These are phyloP conservation scores for Saprolegnia diclina DNA, from an alignment of 352 stramenopile species.

Conservation along the genomic window DNA sequence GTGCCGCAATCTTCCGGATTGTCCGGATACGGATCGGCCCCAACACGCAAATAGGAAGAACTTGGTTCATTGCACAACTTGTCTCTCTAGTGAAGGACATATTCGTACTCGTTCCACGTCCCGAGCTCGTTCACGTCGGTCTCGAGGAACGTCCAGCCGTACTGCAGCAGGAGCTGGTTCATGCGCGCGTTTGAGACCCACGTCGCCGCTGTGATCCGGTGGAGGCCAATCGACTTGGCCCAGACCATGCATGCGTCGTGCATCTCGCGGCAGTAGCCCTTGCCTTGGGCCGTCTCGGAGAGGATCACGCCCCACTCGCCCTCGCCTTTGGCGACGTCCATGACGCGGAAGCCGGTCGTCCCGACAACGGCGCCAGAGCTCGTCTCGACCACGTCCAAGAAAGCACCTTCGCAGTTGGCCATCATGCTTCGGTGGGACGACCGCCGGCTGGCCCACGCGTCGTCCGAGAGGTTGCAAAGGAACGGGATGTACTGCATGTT, in stretches of 20 bases:
- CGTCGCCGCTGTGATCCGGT: conserved; percentile 1
- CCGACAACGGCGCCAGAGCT: conserved; percentile 3
- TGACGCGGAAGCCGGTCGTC: conserved; percentile 20
- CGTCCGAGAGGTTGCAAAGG: conserved; percentile 1
- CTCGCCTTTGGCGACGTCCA: not conserved
- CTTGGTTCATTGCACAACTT: not conserved
- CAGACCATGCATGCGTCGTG: conserved; percentile 24
- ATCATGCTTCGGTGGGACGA: conserved; percentile 6
- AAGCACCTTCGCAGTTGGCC: conserved; percentile 8
- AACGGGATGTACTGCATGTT: conserved; percentile 26
- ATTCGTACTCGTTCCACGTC: conserved; percentile 13
- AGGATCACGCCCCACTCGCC: conserved; percentile 23
- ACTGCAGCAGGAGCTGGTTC: conserved; percentile 6
- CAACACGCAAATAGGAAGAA: too few relatives aligned
- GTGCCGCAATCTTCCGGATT: not conserved
- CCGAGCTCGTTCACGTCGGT: conserved; percentile 10
- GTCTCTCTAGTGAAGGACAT: not conserved
- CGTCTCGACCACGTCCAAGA: conserved; percentile 21
- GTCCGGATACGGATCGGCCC: not conserved
- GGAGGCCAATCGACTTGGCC: conserved; percentile 7
- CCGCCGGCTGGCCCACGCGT: conserved; percentile 13
- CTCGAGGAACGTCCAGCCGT: conserved; percentile 12
- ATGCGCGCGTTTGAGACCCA: conserved; percentile 21
- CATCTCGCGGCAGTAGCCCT: conserved; percentile 22
- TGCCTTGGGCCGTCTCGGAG: conserved; percentile 2